A percentile compares a stretch with the other conserved stretches of the same genome.
These are phyloP conservation scores for Pichia cactophila DNA, from an alignment of 1,139 yeast species.

Conservation along the genomic window DNA sequence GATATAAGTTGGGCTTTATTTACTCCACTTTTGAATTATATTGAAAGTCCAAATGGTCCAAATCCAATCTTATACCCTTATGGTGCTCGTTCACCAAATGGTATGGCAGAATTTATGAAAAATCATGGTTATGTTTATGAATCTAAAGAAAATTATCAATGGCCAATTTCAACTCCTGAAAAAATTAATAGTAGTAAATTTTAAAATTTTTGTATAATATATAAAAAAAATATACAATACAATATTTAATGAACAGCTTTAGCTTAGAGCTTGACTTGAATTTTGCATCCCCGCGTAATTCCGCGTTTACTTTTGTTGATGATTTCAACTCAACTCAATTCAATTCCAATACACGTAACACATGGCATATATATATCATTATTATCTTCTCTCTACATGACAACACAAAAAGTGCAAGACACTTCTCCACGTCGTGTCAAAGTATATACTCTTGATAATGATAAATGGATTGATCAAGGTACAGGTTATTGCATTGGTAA, in stretches of 20 bases:
- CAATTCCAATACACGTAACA: too few species aligned
- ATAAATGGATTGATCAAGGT: slow-evolving; percentile 88
- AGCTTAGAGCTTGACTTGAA: too few species aligned
- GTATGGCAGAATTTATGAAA: slow-evolving; percentile 52
- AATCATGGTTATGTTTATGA: slow-evolving; percentile 65
- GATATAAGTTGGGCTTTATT: slow-evolving; percentile 89
- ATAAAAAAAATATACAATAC: too few species aligned
- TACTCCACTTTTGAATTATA: slow-evolving; percentile 77
- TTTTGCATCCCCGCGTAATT: too few species aligned
- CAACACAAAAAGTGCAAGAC: slow-evolving; percentile 20
- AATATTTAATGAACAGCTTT: too few species aligned
- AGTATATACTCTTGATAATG: slow-evolving; percentile 73
- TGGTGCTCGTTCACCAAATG: slow-evolving; percentile 85
- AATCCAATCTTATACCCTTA: slow-evolving; percentile 64
- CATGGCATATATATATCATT: too few species aligned
- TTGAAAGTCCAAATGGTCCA: slow-evolving; percentile 67
- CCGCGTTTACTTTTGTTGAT: too few species aligned
- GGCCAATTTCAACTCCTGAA: slow-evolving; percentile 72
- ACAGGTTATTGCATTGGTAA: slow-evolving; percentile 87
- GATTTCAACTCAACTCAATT: neutral
- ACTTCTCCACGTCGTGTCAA: slow-evolving; percentile 66
- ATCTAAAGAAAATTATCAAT: slow-evolving; percentile 53
- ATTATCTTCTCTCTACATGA: slow-evolving; percentile 8
- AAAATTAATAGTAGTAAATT: slow-evolving; percentile 22
- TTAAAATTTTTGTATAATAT: slow-evolving; percentile 5